phyloP scores from a whole-genome alignment of 2,329 filamentous ascomycete genomes.

The Neofusicoccum parvum region DNA sequence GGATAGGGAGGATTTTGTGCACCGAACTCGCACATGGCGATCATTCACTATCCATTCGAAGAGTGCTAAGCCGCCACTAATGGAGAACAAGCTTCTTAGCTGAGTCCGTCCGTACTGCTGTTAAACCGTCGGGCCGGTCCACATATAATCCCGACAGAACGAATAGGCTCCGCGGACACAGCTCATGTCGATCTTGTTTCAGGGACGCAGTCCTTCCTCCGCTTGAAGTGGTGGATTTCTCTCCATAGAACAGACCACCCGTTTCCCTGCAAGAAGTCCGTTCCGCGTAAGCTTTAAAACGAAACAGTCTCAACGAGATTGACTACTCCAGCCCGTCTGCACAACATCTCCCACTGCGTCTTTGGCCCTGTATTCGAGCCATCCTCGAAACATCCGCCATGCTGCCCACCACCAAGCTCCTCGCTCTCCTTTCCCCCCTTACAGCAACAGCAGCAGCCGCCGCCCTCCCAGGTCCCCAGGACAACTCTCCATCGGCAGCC shows the following conservation, averaged over 20 bases:
- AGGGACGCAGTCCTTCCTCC: background rate
- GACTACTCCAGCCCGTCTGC: background rate
- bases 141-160: background rate
- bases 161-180: no score
- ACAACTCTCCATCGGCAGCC: no score
- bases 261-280: no score
- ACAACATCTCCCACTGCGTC: background rate
- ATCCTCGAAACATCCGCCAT: background rate
- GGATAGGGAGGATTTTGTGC: no score
- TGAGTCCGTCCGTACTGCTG: background rate
- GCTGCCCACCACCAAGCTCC: background rate
- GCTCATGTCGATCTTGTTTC: background rate
- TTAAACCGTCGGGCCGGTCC: background rate
- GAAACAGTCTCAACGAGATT: no score
- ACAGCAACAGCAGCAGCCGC: background rate
- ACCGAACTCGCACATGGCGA: no score
- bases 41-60: background rate
- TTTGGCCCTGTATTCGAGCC: no score
- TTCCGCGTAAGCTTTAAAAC: no score
- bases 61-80: background rate
- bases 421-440: constrained; percentile 3
- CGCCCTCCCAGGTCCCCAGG: background rate
- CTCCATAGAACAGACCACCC: background rate
- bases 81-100: background rate
- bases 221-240: background rate